Base-by-base conservation (phyloP, 163 green algal species). In the Picocystis sp. region DNA sequence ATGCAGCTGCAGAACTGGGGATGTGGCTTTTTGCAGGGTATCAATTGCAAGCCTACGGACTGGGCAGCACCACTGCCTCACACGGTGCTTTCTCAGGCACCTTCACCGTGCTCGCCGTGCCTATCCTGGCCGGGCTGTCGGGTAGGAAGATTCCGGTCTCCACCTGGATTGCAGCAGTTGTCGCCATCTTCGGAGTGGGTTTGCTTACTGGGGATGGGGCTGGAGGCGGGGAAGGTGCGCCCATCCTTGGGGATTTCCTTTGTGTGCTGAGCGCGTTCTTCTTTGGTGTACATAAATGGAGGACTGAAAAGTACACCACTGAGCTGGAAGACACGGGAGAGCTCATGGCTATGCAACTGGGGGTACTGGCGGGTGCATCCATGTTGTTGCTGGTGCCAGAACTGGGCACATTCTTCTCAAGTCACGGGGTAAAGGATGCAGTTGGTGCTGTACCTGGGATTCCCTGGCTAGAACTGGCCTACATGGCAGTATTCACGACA, bases 211-310 rank as follows among this genome's bases (percentile, higher is more conserved):
- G 29, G 29, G 29, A 38, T 8, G 29, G 29, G 5, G 29, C 29
- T 38, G 29, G 29, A 38, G 29, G 29, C 29, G 29, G 29, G 5
- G 29, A 6, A 29, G n/a, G 25, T 13, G 23, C 49, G 11, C 56
- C 62, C 43, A 74, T 69, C 56, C 15, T 71, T 22, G 76, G 73
- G 34, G 76, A 84, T 38, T 51, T 55, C 5, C 63, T 60, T 47
- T 75, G 61, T 50, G 54, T 81, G 14, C 13, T 55, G 3, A 73
- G 56, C 14, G 76, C 76, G 3, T 22, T 75, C 6, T 53, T 81
- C 14, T 84, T 84, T 49, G 76, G 71, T 34, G 50, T 78, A 33
- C 72, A 81, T 58, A 80, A 79, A 43, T 75, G 70, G 44, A 63
- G 75, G 6, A 71, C 58, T 5, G 75, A 84, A 58, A 50, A 57